Base-by-base conservation (phyloP, 1,139 yeast species). In the Scheffersomyces titani region DNA sequence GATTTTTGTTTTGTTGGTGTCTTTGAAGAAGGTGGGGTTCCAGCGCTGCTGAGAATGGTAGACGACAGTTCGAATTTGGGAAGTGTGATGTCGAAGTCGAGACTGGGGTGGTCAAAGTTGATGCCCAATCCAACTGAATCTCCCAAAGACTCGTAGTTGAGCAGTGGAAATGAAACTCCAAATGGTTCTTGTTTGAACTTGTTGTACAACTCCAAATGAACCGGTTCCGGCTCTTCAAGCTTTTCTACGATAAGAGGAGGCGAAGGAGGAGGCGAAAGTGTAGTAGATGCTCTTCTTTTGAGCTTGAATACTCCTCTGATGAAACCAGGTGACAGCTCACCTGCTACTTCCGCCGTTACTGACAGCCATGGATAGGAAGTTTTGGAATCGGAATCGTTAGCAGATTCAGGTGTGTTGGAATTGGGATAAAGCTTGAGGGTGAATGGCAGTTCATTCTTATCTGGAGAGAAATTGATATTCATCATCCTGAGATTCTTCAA, bases 21-120 rank as follows among this genome's bases (percentile, higher is more conserved):
- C 40, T 30, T 30, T 3, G 40, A 30, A 5, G 40, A 30, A 6
- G 40, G 40, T 30, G 40, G 40, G 16, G 40, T 9, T 30, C 40
- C 40, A 11, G 40, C 40, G 13, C 40, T 30, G 40, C 40, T 30
- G 3, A 30, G 40, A 30, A 30, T 30, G 2, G 40, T 30, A 30
- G 40, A 11, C 40, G 49, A 19, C 49, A 19, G 24, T 22, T 19
- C 22, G n/a, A 46, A 22, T 18, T 46, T 13, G 5, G 49, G 49
- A 18, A 50, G 11, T 6, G n/a, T 44, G 19, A 49, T 24, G 30
- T 54, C 48, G 24, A 56, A 58, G 13, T 58, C 57, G 19, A 58
- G 36, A 19, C 57, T 56, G 19, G 57, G 53, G 21, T 53, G 45
- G 47, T 58, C 56, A 49, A 58, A 58, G n/a, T 53, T 55, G 50